phyloP scores from a whole-genome alignment of 2,329 filamentous ascomycete genomes.

The Trichoderma sp. region DNA sequence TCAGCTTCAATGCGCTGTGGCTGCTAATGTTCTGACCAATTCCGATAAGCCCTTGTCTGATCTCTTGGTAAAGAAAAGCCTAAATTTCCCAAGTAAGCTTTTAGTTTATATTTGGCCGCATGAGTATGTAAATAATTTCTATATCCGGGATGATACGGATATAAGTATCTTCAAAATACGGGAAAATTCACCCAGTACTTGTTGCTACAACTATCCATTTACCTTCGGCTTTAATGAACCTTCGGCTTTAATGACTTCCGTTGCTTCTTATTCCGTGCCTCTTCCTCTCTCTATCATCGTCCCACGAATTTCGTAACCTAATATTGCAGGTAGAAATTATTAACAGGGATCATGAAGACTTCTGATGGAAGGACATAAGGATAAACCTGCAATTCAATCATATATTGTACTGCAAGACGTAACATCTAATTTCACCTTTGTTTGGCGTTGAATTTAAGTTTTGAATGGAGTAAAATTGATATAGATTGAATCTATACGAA shows the following conservation, averaged over 20 bases:
- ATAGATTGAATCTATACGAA: neutral
- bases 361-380: neutral
- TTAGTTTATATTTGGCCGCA: neutral
- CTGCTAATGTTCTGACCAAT: neutral
- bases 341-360: neutral
- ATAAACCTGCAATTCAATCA: neutral
- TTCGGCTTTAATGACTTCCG: neutral
- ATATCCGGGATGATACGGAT: neutral
- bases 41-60: neutral
- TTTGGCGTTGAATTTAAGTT: neutral
- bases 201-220: neutral
- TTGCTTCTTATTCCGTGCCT: fast-evolving
- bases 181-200: neutral
- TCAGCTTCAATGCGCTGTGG: neutral
- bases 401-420: neutral
- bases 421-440: neutral
- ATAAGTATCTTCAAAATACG: neutral
- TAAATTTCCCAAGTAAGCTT: neutral
- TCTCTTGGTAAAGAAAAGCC: neutral
- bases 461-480: neutral
- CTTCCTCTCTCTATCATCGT: neutral
- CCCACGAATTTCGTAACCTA: neutral
- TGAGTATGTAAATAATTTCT: neutral
- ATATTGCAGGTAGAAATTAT: neutral
- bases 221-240: neutral